phyloP scores from a whole-genome alignment of 768 basidiomycete species.

The Kwoniella europaea region DNA sequence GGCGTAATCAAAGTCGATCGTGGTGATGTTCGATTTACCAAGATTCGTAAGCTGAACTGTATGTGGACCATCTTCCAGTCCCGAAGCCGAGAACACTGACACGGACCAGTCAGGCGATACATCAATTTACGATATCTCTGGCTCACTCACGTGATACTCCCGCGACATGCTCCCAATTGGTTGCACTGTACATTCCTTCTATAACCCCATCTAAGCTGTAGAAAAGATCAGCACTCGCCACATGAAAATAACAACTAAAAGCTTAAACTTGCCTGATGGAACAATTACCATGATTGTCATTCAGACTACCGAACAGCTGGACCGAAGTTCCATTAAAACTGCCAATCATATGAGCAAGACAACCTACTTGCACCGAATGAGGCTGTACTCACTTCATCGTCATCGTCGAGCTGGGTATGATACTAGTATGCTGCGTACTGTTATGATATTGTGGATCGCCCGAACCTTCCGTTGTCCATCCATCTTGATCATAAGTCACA shows the following conservation, averaged over 20 bases:
- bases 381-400: conserved; percentile 1
- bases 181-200: conserved; percentile 5
- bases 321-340: conserved; percentile 15
- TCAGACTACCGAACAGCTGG: conserved; percentile 28
- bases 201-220: background rate
- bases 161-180: background rate
- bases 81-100: conserved; percentile 30
- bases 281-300: conserved; percentile 32
- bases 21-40: background rate
- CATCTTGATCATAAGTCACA: conserved; percentile 19
- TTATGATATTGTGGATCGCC: conserved; percentile 18
- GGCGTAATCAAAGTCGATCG: conserved; percentile 37
- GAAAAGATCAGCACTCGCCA: too few relatives aligned
- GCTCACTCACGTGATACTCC: conserved; percentile 6
- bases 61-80: conserved; percentile 31
- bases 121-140: background rate
- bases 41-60: conserved; percentile 24
- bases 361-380: background rate
- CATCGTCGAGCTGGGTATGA: conserved; percentile 3
- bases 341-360: background rate
- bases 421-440: conserved; percentile 23
- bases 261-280: conserved; percentile 5
- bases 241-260: too few relatives aligned
- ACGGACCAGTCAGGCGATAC: background rate
- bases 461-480: background rate